Base-by-base conservation (phyloP, 2,329 filamentous ascomycete species). In the Magnaporthiopsis rhizophila region DNA sequence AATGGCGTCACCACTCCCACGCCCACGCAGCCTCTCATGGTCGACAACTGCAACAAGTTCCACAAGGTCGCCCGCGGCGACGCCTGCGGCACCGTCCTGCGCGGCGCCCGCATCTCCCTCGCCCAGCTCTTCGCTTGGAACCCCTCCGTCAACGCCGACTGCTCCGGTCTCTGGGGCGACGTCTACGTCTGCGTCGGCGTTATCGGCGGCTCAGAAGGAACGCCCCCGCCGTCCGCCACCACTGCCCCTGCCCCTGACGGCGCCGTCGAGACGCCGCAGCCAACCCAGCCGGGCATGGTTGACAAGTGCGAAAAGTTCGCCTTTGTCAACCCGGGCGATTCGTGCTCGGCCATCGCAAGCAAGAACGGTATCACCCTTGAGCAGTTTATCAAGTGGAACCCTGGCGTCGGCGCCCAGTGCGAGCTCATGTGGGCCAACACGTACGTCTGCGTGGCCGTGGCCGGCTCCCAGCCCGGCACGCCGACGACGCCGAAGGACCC, bases 141-240 rank as follows among this genome's bases (percentile, higher is more conserved):
- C 62, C 67, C 7, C 26, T 64, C 63, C 7, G 53, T 67, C 28
- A 63, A 50, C 21, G 58, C 30, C 28, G 65, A 68, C 64, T 68
- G 68, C 60, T 61, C 62, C 9, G 64, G 60, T 8, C 63, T 69
- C 7, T 67, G 59, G 64, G 36, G 62, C 15, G 63, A 65, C 57
- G 63, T 64, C 15, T 69, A 65, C 38, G 65, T 63, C 50, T 66
- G 64, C 62, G 63, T 69, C 58, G 62, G 56, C 64, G 86, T 71
- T 86, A 86, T 89, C 8, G 67, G 68, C 11, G 78, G 62, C 66
- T 86, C 77, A 8, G 30, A 32, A 32, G 30, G 30, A 32, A 32
- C 30, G 30, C 30, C 30, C 30, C 30, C 30, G 30, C 30, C 30
- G 30, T 32, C 30, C 30, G 8, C 30, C 30, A 32, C 30, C 30